Evolutionary conservation across 108 stramenopile species (phyloP), one percentile per base, ranked within the genome.

Genomic region (Nitzschia inconspicua): DNA sequence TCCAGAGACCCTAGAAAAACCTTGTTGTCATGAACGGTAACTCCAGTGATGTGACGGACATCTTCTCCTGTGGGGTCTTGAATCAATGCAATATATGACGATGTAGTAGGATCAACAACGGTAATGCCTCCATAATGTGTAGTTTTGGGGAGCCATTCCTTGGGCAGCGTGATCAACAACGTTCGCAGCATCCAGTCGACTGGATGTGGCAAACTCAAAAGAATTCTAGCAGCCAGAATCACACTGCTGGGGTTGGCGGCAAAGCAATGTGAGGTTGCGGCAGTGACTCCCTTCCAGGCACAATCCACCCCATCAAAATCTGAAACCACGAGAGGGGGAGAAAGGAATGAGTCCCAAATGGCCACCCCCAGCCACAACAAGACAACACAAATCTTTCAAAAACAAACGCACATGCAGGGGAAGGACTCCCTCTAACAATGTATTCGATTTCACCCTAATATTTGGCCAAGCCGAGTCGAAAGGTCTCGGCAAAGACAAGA

Each of bases 1-100:
- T 81, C 63, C 6, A 84, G 55, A 25, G 82, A 85, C n/a, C 88
- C 88, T 31, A 89, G 58, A 59, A 85, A 89, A 11, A 89, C 23
- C 47, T 81, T 80, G 24, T 76, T 71, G 8, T 72, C 36, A 47
- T 54, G 49, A 24, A 76, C 70, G 3, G 88, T 89, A 1, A 82
- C 78, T 9, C 88, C 82, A 16, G 82, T 85, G 30, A 89, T 42
- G 20, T 57, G 48, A 0, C 47, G 19, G 26, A 83, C 39, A 53
- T 89, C 84, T 18, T 37, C 62, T 6, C 87, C 88, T 30, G 55
- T 60, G 13, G 84, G 84, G 68, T 89, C 88, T 43, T 83, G 84
- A 35, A 81, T 47, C 1, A 81, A 19, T 3, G 43, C 59, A 13
- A 79, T 40, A 28, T 59, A 65, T 27, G 48, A 65, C 28, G 31